These are phyloP conservation scores for Suillus decipiens DNA, from an alignment of 768 basidiomycete species.

Conservation along the genomic window DNA sequence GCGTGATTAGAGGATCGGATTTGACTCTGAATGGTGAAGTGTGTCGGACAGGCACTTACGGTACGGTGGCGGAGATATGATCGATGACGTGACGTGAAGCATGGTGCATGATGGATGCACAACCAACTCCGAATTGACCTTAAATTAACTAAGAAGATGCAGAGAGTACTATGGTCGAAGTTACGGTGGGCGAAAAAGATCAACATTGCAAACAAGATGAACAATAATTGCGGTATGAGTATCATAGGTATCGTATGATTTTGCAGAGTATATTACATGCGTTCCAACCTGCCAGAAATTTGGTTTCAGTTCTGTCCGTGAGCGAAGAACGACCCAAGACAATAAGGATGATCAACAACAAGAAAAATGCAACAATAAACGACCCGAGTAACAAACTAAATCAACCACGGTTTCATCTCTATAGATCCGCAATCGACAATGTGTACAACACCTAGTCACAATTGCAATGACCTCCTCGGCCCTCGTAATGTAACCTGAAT, in stretches of 20 bases:
- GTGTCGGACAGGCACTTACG: not conserved
- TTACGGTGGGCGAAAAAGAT: constrained; percentile 6
- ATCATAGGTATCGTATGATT: constrained; percentile 28
- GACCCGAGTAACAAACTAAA: constrained; percentile 7
- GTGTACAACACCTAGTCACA: not conserved
- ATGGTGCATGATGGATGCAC: no score
- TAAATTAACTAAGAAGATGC: no score
- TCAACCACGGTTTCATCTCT: not conserved
- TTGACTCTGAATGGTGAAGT: not conserved
- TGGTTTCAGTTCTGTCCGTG: constrained; percentile 28
- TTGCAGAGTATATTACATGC: constrained; percentile 33
- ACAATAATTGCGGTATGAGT: constrained; percentile 17
- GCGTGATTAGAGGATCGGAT: not conserved
- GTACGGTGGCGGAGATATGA: constrained; percentile 7
- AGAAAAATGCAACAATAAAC: constrained; percentile 29
- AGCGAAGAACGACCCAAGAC: constrained; percentile 19
- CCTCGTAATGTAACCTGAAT: constrained; percentile 12
- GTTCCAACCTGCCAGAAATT: constrained; percentile 32
- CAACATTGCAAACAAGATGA: constrained; percentile 20
- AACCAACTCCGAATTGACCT: no score
- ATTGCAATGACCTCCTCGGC: no score
- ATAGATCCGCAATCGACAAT: constrained; percentile 7
- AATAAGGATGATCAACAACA: constrained; percentile 29
- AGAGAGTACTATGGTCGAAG: no score
- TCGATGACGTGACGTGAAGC: not conserved